Conservation (phyloP, 1,284 basidiomycete species). For the Cryptococcus hybrid region DNA sequence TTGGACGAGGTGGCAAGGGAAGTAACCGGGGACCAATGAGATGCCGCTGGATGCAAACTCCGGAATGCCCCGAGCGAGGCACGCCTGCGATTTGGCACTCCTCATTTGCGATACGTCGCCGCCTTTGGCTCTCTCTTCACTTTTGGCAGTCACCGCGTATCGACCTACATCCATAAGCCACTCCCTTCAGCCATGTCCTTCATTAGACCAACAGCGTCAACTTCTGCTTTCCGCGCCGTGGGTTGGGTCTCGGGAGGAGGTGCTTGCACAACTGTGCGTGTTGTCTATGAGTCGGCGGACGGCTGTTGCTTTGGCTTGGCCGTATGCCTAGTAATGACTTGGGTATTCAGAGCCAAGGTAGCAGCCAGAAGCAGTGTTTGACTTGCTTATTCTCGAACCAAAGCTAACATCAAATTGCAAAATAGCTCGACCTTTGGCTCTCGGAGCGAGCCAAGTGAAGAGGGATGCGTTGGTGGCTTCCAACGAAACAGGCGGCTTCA, state of each 20-base stretch:
- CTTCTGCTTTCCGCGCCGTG: constrained; percentile 20
- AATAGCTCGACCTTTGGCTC: constrained; percentile 34
- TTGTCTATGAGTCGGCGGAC: no score
- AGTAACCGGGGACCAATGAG: not conserved
- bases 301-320: not conserved
- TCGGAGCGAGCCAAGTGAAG: constrained; percentile 24
- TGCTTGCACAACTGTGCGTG: constrained; percentile 41
- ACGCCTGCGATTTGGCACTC: not conserved
- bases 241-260: constrained; percentile 35
- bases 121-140: not conserved
- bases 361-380: not conserved
- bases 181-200: constrained; percentile 30
- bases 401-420: constrained; percentile 4
- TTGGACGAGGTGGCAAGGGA: constrained; percentile 1
- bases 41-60: not conserved
- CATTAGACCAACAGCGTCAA: constrained; percentile 27
- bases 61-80: not conserved
- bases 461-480: constrained; percentile 33
- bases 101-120: not conserved
- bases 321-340: not conserved
- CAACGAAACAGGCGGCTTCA: constrained; percentile 49
- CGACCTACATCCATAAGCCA: not conserved
- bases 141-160: not conserved
- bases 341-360: not conserved
- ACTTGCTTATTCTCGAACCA: constrained; percentile 1